Conservation (phyloP, 2,329 filamentous ascomycete species). For the Monilinia laxa region DNA sequence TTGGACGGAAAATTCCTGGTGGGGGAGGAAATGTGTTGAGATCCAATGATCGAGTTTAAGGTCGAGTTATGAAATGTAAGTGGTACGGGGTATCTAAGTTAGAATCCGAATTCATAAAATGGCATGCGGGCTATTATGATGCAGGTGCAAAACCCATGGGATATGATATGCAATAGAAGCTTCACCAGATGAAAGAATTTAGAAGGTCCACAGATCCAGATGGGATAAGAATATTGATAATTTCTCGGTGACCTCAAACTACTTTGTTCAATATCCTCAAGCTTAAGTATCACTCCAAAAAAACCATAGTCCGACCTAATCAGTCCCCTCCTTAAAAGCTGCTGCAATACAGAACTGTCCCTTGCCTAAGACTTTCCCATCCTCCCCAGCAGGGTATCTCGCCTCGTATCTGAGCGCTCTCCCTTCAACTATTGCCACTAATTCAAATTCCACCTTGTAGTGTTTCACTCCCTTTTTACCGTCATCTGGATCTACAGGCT, state of each 20-base stretch:
- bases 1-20: not conserved
- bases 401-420: slow-evolving; percentile 31
- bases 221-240: not conserved
- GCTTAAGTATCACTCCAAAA: not conserved
- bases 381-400: slow-evolving; percentile 23
- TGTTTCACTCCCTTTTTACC: slow-evolving; percentile 11
- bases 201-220: not conserved
- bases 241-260: not conserved
- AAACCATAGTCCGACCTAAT: not conserved
- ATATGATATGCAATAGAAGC: too few species aligned
- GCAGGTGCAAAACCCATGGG: too few species aligned
- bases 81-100: too few species aligned
- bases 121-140: too few species aligned
- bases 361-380: slow-evolving; percentile 3
- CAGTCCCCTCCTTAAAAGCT: slow-evolving; percentile 29
- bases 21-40: not conserved
- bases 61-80: too few species aligned
- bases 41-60: too few species aligned
- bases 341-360: slow-evolving; percentile 31
- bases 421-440: slow-evolving; percentile 29
- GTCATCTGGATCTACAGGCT: slow-evolving; percentile 8
- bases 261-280: not conserved
- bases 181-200: not conserved
- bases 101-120: too few species aligned
- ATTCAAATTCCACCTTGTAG: slow-evolving; percentile 29